phyloP scores from a whole-genome alignment of 2,329 filamentous ascomycete species.

The Penicillium sclerotigenum region DNA sequence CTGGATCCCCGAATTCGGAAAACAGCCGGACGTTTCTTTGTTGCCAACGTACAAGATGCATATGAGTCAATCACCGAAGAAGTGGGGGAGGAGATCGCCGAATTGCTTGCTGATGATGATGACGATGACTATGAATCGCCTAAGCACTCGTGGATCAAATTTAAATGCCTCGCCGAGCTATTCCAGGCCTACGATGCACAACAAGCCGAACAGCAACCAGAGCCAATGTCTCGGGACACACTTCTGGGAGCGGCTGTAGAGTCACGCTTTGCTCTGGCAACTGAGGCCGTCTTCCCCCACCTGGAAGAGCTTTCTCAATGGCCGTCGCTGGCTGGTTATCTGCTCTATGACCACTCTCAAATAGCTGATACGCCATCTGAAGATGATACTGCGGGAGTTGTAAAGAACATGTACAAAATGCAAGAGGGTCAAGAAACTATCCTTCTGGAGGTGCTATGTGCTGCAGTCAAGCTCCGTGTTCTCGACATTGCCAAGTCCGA shows the following conservation, averaged over 20 bases:
- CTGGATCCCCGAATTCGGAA: constrained; percentile 79
- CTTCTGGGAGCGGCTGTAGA: constrained; percentile 66
- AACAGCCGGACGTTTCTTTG: constrained; percentile 86
- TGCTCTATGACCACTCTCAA: constrained; percentile 85
- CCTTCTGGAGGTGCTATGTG: constrained; percentile 80
- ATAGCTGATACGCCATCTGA: constrained; percentile 53
- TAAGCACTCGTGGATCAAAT: constrained; percentile 79
- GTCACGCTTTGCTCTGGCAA: constrained; percentile 79
- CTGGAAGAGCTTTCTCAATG: constrained; percentile 78
- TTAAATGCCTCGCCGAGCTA: constrained; percentile 85
- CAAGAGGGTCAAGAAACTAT: constrained; percentile 75
- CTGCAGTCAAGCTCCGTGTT: constrained; percentile 73
- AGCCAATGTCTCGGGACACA: constrained; percentile 28
- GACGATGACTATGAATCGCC: constrained; percentile 69
- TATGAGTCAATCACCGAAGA: constrained; percentile 78
- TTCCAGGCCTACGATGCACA: constrained; percentile 77
- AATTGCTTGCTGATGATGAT: constrained; percentile 71
- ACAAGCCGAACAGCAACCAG: constrained; percentile 36
- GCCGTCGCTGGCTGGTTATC: constrained; percentile 84
- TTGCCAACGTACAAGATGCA: constrained; percentile 77
- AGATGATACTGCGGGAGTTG: constrained; percentile 58
- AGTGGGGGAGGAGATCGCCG: constrained; percentile 75
- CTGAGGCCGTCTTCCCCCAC: constrained; percentile 79
- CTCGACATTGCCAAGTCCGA: constrained; percentile 62
- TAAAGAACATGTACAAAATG: constrained; percentile 71